A percentile compares a stretch with the other conserved stretches of the same genome.
Conservation (phyloP, 148 eudicot genomes). For the Agrostemma githago region DNA sequence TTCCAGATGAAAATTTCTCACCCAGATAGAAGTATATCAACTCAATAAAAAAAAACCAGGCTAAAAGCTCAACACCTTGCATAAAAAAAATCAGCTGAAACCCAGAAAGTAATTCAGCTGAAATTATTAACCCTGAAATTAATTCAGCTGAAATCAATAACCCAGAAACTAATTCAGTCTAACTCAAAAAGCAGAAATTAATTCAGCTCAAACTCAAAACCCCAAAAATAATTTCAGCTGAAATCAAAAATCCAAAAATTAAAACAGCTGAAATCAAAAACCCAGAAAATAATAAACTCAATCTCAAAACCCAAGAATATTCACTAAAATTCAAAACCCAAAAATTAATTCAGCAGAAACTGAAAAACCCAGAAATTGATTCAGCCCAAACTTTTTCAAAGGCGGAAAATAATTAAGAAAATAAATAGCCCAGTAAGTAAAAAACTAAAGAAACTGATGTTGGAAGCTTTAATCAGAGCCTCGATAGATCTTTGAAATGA, state of each 20-base stretch:
- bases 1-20: neutral
- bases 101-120: slow-evolving; percentile 13
- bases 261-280: neutral
- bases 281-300: neutral
- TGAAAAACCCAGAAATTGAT: neutral
- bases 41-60: neutral
- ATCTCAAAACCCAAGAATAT: neutral
- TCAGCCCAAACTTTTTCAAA: too few relatives aligned
- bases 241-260: neutral
- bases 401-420: neutral
- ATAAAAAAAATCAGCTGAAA: slow-evolving; percentile 5
- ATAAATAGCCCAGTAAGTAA: neutral
- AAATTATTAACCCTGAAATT: slow-evolving; percentile 17
- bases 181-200: slow-evolving; percentile 3
- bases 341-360: neutral
- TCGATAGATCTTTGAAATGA: neutral
- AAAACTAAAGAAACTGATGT: slow-evolving; percentile 5
- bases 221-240: neutral
- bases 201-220: neutral
- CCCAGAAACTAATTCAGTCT: slow-evolving; percentile 4
- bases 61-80: slow-evolving; percentile 5
- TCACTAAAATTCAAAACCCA: slow-evolving; percentile 10
- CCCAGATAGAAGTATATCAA: slow-evolving; percentile 17
- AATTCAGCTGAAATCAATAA: slow-evolving; percentile 7
- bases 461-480: neutral